A percentile compares a stretch with the other conserved stretches of the same genome.
Conservation (phyloP, 345 rosid genomes). For the Acer campestre region DNA sequence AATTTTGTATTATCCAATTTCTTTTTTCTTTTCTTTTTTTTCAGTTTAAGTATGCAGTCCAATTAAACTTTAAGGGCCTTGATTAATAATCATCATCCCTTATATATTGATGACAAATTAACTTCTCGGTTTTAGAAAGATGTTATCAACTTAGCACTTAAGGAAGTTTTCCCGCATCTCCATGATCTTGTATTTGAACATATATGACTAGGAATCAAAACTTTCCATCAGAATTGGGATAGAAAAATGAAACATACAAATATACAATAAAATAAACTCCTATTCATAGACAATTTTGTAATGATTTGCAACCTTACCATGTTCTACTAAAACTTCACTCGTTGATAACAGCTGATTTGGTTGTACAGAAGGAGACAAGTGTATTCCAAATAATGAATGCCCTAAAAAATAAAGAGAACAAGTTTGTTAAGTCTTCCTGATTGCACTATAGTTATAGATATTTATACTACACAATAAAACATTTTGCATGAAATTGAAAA, state of each 20-base stretch:
- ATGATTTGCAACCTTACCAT: constrained; percentile 37
- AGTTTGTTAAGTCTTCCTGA: constrained; percentile 13
- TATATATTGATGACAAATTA: not conserved
- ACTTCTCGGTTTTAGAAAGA: not conserved
- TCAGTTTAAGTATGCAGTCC: not conserved
- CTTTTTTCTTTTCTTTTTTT: not conserved
- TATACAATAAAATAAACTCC: not conserved
- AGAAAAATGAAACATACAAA: not conserved
- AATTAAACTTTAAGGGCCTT: not conserved
- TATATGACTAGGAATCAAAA: not conserved
- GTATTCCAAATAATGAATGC: constrained; percentile 30
- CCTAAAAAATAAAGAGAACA: constrained; percentile 33
- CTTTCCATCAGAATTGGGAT: not conserved
- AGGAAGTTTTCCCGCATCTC: not conserved
- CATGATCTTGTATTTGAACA: not conserved
- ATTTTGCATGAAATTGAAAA: not conserved
- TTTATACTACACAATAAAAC: not conserved
- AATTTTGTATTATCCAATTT: not conserved
- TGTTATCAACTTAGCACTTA: not conserved
- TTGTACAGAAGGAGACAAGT: constrained; percentile 34
- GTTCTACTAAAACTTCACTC: constrained; percentile 24
- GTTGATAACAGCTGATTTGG: constrained; percentile 28
- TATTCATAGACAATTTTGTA: not conserved
- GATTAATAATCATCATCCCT: not conserved
- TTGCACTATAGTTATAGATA: not conserved